These are phyloP conservation scores for Craspedostauros australis DNA, from an alignment of 108 stramenopile genomes.

Conservation along the genomic window DNA sequence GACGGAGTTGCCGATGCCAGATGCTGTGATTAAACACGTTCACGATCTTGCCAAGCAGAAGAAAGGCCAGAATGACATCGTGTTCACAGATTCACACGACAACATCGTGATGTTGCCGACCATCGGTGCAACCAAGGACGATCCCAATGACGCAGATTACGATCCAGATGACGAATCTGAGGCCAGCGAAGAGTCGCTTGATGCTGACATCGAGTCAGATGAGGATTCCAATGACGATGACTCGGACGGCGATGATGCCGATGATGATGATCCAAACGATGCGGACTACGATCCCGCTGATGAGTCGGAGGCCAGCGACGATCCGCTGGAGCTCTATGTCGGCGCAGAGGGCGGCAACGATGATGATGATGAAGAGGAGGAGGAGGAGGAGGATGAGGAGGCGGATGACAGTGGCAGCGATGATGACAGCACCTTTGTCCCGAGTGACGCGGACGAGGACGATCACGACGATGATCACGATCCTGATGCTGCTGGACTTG, in stretches of 20 bases:
- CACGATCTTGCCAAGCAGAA: constrained; percentile 5
- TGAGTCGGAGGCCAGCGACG: no score
- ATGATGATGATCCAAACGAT: not conserved
- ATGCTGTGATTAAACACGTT: constrained; percentile 18
- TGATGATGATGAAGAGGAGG: not conserved
- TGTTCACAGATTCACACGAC: not conserved
- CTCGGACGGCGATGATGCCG: constrained; percentile 5
- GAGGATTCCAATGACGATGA: not conserved
- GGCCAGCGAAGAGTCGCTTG: not conserved
- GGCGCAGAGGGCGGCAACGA: not conserved
- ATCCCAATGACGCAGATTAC: not conserved
- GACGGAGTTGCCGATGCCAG: constrained; percentile 29
- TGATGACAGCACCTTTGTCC: not conserved
- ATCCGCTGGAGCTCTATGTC: no score
- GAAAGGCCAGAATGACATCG: no score
- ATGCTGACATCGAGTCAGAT: constrained; percentile 1
- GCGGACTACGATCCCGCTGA: no score
- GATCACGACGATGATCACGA: constrained; percentile 16
- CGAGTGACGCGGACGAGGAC: constrained; percentile 10
- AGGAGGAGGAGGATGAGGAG: not conserved
- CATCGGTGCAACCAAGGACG: not conserved
- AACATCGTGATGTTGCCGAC: not conserved
- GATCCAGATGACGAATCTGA: constrained; percentile 1
- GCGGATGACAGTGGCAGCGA: not conserved
- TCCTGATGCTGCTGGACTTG: not conserved